Percentiles rank a stretch among this genome's conserved stretches.
These are phyloP conservation scores for Sideroxylon spinosum DNA, from an alignment of 179 eudicot species.

Conservation along the genomic window DNA sequence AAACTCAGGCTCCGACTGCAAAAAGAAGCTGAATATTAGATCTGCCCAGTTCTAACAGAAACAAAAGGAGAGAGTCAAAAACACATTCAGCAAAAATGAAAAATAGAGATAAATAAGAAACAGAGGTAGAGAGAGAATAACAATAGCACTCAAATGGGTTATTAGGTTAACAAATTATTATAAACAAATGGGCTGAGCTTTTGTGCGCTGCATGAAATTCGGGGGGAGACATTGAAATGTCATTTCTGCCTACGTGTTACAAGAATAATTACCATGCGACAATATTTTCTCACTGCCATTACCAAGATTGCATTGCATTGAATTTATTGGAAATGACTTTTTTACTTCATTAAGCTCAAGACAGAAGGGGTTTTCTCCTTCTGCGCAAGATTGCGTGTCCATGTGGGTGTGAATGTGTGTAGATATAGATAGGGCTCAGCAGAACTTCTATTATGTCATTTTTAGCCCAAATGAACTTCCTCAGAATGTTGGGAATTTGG, in stretches of 20 bases:
- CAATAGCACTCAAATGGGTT: constrained; percentile 10
- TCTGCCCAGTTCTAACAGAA: background rate
- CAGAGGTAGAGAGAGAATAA: background rate
- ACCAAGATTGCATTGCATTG: background rate
- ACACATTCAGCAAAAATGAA: background rate
- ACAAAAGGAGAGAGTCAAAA: background rate
- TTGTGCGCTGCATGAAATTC: background rate
- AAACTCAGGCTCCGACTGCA: constrained; percentile 73
- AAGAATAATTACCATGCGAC: background rate
- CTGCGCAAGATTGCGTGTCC: background rate
- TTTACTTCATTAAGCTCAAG: background rate
- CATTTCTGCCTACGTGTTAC: background rate
- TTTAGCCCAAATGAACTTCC: too few species aligned
- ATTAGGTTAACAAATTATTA: too few species aligned
- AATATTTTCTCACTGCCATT: background rate
- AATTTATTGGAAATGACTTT: background rate
- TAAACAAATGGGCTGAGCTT: background rate
- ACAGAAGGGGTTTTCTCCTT: background rate
- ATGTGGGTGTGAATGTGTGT: background rate
- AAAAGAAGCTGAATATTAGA: constrained; percentile 8
- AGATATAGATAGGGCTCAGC: too few species aligned
- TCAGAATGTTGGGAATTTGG: too few species aligned
- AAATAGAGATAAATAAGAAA: background rate
- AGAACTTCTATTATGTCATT: too few species aligned
- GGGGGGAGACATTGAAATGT: background rate